Percentiles rank a stretch among this genome's conserved stretches.
These are phyloP conservation scores for Ceratocystis destructans DNA, from an alignment of 2,329 filamentous ascomycete species.

Conservation along the genomic window DNA sequence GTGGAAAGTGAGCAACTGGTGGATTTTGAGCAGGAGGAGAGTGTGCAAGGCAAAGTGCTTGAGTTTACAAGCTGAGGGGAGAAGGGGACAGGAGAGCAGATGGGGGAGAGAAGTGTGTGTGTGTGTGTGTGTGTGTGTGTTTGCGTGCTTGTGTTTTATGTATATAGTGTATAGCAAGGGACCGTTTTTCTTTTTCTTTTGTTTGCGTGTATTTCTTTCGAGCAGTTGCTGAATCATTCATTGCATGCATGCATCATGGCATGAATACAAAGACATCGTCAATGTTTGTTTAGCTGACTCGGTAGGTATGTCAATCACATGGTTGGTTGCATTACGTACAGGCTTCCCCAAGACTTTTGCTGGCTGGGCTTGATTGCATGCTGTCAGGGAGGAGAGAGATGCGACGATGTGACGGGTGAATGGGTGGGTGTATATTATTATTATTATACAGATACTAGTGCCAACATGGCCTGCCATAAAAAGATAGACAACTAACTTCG, in stretches of 20 bases:
- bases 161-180: neutral
- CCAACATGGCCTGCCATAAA: neutral
- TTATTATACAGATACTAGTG: no score
- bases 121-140: no score
- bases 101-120: neutral
- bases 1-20: conserved; percentile 15
- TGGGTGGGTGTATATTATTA: no score
- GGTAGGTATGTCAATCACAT: no score
- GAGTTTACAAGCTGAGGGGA: conserved; percentile 15
- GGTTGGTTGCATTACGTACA: no score
- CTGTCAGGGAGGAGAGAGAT: no score
- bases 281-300: no score
- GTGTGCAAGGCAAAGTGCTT: conserved; percentile 9
- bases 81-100: neutral
- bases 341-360: no score
- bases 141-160: neutral
- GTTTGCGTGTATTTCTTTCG: neutral
- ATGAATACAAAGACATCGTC: no score
- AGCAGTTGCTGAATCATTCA: neutral
- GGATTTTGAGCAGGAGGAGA: conserved; percentile 3
- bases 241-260: neutral
- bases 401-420: no score
- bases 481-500: neutral
- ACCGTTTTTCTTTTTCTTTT: conserved; percentile 6
- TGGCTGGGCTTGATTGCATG: no score